These are phyloP conservation scores for Funneliformis mosseae DNA, from an alignment of 192 early-diverging fungal genomes.

Conservation along the genomic window DNA sequence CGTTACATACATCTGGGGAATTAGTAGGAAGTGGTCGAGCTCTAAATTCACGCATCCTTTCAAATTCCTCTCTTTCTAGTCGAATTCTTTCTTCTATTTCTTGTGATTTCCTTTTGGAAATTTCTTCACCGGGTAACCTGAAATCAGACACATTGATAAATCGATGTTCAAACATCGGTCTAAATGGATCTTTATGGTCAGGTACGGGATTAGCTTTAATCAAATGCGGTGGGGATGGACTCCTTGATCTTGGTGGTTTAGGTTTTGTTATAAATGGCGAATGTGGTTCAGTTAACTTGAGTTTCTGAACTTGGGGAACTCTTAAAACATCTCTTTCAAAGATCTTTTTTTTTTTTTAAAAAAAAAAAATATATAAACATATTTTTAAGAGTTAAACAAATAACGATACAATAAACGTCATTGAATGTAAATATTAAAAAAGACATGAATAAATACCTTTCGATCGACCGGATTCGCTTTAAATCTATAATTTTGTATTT, in stretches of 20 bases:
- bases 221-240: neutral
- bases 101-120: neutral
- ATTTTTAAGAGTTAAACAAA: neutral
- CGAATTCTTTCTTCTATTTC: conserved; percentile 4
- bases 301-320: neutral
- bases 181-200: conserved; percentile 3
- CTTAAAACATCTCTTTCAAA: neutral
- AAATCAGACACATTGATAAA: neutral
- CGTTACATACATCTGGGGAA: conserved; percentile 1
- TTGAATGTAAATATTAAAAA: neutral
- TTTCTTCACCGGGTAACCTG: neutral
- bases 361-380: neutral
- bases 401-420: neutral
- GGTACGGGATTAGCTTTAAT: conserved; percentile 13
- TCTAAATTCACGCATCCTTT: neutral
- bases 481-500: neutral
- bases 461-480: neutral
- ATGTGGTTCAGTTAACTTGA: neutral
- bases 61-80: neutral
- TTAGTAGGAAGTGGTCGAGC: conserved; percentile 19
- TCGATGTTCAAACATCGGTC: conserved; percentile 4
- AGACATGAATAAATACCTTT: neutral
- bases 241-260: neutral
- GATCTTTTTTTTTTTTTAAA: neutral
- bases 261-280: conserved; percentile 4